A percentile compares a stretch with the other conserved stretches of the same genome.
Conservation (phyloP, 257 asterid genomes). For the Henckelia pumila region DNA sequence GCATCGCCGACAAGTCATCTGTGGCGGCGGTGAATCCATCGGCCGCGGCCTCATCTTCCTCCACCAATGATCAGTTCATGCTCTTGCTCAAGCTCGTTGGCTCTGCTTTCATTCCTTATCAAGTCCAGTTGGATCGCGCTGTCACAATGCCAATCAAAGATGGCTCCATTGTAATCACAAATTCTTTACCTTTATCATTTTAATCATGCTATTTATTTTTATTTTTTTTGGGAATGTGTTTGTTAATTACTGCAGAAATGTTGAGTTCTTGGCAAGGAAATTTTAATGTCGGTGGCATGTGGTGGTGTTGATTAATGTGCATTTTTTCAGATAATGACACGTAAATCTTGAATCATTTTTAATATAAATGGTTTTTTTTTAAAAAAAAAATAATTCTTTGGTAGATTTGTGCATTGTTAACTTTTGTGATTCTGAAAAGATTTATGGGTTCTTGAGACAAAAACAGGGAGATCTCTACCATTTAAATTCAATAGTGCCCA, state of each 20-base stretch:
- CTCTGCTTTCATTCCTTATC: conserved; percentile 75
- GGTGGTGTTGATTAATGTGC: neutral
- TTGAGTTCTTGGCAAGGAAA: neutral
- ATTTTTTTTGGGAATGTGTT: neutral
- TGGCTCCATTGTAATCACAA: conserved; percentile 58
- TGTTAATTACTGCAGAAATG: neutral
- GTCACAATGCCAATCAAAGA: conserved; percentile 50
- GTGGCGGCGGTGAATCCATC: conserved; percentile 21
- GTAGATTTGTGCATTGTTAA: neutral
- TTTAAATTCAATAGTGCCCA: neutral
- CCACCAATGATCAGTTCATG: conserved; percentile 59
- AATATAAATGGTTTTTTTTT: too few species aligned
- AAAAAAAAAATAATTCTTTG: too few species aligned
- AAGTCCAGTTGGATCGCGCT: conserved; percentile 53
- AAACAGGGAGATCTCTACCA: neutral
- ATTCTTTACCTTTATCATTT: neutral
- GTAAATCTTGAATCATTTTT: neutral
- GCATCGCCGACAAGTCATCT: conserved; percentile 30
- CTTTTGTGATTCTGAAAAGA: neutral
- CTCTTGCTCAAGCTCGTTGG: conserved; percentile 76
- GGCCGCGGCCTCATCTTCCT: conserved; percentile 22
- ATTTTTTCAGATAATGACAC: neutral
- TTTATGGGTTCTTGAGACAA: neutral
- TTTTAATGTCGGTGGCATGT: neutral
- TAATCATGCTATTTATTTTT: too few species aligned